These are phyloP conservation scores for Malassezia psittaci DNA, from an alignment of 1,284 basidiomycete species.

Conservation along the genomic window DNA sequence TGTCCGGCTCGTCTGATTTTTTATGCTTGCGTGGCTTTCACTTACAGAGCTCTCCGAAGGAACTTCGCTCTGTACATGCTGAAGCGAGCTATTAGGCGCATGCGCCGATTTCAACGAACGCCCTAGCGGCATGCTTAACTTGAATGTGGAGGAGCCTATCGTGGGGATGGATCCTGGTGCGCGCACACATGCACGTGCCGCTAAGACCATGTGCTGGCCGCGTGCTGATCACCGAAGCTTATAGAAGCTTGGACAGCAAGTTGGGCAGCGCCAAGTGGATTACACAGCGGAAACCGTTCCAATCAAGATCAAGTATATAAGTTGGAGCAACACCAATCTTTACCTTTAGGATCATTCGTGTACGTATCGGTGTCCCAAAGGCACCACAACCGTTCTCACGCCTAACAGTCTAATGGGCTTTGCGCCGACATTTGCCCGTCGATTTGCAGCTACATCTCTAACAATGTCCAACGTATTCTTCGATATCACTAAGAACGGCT, in stretches of 20 bases:
- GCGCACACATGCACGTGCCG: background rate
- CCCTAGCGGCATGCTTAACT: slow-evolving; percentile 6
- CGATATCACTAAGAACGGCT: slow-evolving; percentile 55
- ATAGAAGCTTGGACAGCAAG: slow-evolving; percentile 5
- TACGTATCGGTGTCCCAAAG: slow-evolving; percentile 7
- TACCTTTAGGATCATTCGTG: background rate
- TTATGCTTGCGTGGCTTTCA: background rate
- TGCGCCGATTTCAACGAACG: background rate
- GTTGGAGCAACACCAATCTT: too few species aligned
- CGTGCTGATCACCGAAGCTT: slow-evolving; percentile 11
- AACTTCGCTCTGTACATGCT: too few species aligned
- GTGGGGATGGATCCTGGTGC: background rate
- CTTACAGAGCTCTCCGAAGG: background rate
- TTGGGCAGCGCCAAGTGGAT: background rate
- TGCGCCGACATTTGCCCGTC: slow-evolving; percentile 31
- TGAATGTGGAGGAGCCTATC: background rate
- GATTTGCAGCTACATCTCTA: slow-evolving; percentile 32
- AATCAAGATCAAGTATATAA: too few species aligned
- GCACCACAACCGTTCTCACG: slow-evolving; percentile 4
- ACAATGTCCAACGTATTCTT: slow-evolving; percentile 57
- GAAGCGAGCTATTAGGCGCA: background rate
- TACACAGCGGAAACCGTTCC: too few species aligned
- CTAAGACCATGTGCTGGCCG: background rate
- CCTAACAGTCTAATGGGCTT: slow-evolving; percentile 21
- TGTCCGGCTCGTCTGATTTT: background rate